phyloP scores from a whole-genome alignment of 495 filamentous ascomycete genomes.

The Emericellopsis terricola region DNA sequence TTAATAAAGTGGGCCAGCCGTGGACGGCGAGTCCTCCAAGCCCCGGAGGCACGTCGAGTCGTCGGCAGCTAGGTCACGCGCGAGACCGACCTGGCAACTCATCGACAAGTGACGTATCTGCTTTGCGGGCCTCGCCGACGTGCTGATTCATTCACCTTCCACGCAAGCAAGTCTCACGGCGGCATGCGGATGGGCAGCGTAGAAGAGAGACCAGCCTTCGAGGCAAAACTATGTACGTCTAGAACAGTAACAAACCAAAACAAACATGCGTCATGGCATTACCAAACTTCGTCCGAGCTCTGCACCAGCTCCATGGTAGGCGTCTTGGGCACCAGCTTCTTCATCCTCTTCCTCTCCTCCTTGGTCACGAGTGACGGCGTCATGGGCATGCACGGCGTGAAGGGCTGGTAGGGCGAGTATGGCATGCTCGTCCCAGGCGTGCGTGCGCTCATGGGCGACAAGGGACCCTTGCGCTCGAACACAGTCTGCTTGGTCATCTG shows the following conservation, averaged over 20 bases:
- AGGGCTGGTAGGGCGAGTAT: constrained; percentile 85
- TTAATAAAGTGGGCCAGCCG: too few relatives aligned
- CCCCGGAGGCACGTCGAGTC: too few relatives aligned
- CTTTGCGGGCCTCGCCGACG: too few relatives aligned
- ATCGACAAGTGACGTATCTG: too few relatives aligned
- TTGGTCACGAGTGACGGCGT: constrained; percentile 64
- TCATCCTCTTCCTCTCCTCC: constrained; percentile 53
- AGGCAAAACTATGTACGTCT: too few relatives aligned
- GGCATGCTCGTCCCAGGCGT: constrained; percentile 59
- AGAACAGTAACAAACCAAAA: background rate
- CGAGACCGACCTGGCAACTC: too few relatives aligned
- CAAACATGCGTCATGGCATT: constrained; percentile 8
- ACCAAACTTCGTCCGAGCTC: constrained; percentile 35
- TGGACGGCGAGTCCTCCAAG: too few relatives aligned
- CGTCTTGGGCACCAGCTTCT: constrained; percentile 37
- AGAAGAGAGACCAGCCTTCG: too few relatives aligned
- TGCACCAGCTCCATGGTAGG: constrained; percentile 35
- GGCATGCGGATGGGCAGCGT: constrained; percentile 2
- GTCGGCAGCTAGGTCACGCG: too few relatives aligned
- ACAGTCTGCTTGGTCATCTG: constrained; percentile 60
- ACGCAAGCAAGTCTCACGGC: constrained; percentile 1
- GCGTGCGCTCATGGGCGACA: constrained; percentile 26
- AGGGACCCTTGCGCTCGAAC: constrained; percentile 44
- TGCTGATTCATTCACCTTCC: too few relatives aligned
- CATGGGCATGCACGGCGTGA: constrained; percentile 71